Conservation (phyloP, 768 basidiomycete species). For the Auriculariales sp. region DNA sequence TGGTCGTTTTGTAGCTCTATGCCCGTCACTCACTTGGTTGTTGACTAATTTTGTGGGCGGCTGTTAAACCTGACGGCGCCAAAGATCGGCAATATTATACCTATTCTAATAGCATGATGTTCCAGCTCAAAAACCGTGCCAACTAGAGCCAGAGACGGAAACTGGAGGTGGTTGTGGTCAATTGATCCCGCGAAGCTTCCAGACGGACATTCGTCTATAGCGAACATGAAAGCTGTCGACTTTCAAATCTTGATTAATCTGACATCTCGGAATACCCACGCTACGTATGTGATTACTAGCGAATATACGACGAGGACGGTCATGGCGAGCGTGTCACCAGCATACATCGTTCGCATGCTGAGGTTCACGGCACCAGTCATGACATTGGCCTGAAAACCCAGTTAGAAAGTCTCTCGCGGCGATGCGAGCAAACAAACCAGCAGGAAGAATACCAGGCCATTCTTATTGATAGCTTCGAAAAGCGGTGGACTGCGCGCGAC, state of each 20-base stretch:
- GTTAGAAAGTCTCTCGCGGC: background rate
- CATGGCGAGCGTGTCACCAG: conserved; percentile 40
- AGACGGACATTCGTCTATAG: too few relatives aligned
- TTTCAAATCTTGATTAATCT: conserved; percentile 21
- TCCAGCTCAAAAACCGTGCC: too few relatives aligned
- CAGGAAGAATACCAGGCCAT: conserved; percentile 69
- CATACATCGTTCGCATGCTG: conserved; percentile 69
- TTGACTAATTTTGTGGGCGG: too few relatives aligned
- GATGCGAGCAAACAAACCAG: conserved; percentile 33
- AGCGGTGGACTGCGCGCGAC: conserved; percentile 29
- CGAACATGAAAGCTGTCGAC: too few relatives aligned
- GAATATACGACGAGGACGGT: conserved; percentile 48
- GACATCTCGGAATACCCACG: conserved; percentile 36
- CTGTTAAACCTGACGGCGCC: too few relatives aligned
- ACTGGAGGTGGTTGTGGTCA: too few relatives aligned
- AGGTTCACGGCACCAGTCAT: conserved; percentile 77
- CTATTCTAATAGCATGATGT: too few relatives aligned
- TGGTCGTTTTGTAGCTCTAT: too few relatives aligned
- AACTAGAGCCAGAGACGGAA: too few relatives aligned
- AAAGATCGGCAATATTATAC: too few relatives aligned
- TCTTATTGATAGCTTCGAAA: conserved; percentile 70
- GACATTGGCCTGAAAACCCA: conserved; percentile 56
- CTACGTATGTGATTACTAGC: conserved; percentile 38
- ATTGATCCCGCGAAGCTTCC: too few relatives aligned
- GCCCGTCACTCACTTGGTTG: too few relatives aligned